Base-by-base conservation (phyloP, 352 stramenopile species). In the Proteromonas lacertae region DNA sequence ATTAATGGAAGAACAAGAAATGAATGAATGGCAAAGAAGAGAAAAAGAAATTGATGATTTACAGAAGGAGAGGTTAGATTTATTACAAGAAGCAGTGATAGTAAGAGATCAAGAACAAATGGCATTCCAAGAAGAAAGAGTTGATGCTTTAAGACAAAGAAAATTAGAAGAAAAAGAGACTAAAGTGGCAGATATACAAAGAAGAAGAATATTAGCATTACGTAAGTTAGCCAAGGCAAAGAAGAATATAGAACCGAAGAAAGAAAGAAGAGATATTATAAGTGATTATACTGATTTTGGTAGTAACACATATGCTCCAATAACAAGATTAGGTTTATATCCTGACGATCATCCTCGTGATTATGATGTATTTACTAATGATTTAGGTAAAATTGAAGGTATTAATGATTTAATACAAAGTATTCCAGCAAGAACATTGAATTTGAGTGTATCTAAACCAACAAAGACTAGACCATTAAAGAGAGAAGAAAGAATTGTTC, bases 1-100 rank as follows among this genome's bases (percentile, higher is more conserved):
- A 17, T 72, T 91, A 51, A 70, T 91, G 48, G 70, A 88, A 50
- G 50, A 65, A 33, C 73, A 89, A 45, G 75, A 90, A 45, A 64
- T 66, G 18, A 53, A 53, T 21, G 71, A 83, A 39, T 86, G 67
- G 59, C 56, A 62, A 21, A 66, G 69, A 34, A 59, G 68, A 7
- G 69, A 87, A 48, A 49, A 51, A n/a, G 69, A 86, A 41, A 75
- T 87, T 26, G 67, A 88, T 35, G 49, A 50, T 4, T 48, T 71
- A 37, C 63, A 79, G 10, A 30, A 53, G 12, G 61, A 72, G 41
- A 62, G 69, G 12, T 49, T 90, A 17, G 43, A 42, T 23, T 31
- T 76, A 22, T 52, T 90, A 10, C 44, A 62, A 37, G 56, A 72
- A 42, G 70, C 69, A 17, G 51, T 90, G 24, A 41, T 53, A 17